phyloP scores from a whole-genome alignment of 768 basidiomycete species.

The Agrocybe praecox region DNA sequence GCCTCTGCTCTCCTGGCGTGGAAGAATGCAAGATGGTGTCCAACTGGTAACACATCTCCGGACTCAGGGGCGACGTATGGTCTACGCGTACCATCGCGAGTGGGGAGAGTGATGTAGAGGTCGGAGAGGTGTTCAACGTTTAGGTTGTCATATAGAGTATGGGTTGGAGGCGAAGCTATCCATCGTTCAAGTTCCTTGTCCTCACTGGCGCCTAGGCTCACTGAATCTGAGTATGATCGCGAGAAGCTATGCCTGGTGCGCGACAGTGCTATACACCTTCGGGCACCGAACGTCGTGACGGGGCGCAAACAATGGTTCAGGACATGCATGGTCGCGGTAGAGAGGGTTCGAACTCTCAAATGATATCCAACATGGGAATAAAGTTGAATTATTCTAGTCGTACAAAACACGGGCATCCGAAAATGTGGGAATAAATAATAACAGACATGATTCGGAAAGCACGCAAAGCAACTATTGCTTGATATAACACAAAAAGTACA shows the following conservation, averaged over 20 bases:
- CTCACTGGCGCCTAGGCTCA: slow-evolving; percentile 2
- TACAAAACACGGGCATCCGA: background rate
- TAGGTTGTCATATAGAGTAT: slow-evolving; percentile 51
- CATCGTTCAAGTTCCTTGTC: slow-evolving; percentile 48
- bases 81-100: slow-evolving; percentile 59
- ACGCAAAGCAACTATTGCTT: background rate
- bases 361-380: background rate
- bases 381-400: too few species aligned
- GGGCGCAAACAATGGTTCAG: background rate
- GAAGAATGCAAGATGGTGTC: slow-evolving; percentile 78
- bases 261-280: background rate
- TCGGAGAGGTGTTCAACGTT: slow-evolving; percentile 60
- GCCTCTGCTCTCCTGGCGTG: slow-evolving; percentile 63
- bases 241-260: background rate
- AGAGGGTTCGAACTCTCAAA: background rate
- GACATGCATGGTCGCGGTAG: background rate
- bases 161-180: slow-evolving; percentile 50
- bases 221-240: slow-evolving; percentile 5
- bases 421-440: background rate
- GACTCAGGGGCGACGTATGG: slow-evolving; percentile 43
- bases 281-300: background rate
- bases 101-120: slow-evolving; percentile 71
- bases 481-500: background rate
- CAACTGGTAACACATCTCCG: slow-evolving; percentile 51
- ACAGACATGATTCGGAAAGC: background rate